These are phyloP conservation scores for Clavispora vitiphila DNA, from an alignment of 805 yeast species.

Conservation along the genomic window DNA sequence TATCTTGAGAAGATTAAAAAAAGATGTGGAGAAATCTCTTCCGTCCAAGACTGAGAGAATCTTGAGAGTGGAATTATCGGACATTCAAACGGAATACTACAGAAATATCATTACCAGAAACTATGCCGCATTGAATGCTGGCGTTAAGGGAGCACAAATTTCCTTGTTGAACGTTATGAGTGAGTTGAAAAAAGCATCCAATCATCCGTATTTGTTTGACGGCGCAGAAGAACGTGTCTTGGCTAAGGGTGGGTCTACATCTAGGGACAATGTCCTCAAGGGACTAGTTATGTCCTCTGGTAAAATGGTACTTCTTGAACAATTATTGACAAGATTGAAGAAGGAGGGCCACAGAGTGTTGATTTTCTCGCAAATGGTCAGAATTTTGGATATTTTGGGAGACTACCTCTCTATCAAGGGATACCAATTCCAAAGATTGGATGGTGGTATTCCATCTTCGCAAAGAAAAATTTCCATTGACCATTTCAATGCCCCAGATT, in stretches of 20 bases:
- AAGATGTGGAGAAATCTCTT: constrained; percentile 94
- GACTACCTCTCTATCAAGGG: constrained; percentile 89
- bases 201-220: constrained; percentile 94
- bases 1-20: constrained; percentile 87
- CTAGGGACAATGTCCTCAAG: constrained; percentile 76
- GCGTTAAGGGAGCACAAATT: constrained; percentile 67
- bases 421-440: constrained; percentile 82
- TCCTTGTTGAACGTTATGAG: constrained; percentile 89
- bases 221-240: constrained; percentile 83
- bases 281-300: constrained; percentile 98
- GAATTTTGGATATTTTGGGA: constrained; percentile 91
- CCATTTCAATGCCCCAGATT: constrained; percentile 91
- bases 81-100: constrained; percentile 91
- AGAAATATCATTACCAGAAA: constrained; percentile 90
- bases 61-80: constrained; percentile 90
- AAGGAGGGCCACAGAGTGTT: constrained; percentile 96
- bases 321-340: constrained; percentile 72
- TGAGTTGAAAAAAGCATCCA: constrained; percentile 93
- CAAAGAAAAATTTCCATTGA: constrained; percentile 93
- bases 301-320: constrained; percentile 94
- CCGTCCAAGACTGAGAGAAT: constrained; percentile 96
- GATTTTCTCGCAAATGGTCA: constrained; percentile 95
- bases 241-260: constrained; percentile 52
- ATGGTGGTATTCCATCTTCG: constrained; percentile 94
- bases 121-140: constrained; percentile 86